These are phyloP conservation scores for Aspergillus olivimuriae DNA, from an alignment of 495 filamentous ascomycete genomes.

Conservation along the genomic window DNA sequence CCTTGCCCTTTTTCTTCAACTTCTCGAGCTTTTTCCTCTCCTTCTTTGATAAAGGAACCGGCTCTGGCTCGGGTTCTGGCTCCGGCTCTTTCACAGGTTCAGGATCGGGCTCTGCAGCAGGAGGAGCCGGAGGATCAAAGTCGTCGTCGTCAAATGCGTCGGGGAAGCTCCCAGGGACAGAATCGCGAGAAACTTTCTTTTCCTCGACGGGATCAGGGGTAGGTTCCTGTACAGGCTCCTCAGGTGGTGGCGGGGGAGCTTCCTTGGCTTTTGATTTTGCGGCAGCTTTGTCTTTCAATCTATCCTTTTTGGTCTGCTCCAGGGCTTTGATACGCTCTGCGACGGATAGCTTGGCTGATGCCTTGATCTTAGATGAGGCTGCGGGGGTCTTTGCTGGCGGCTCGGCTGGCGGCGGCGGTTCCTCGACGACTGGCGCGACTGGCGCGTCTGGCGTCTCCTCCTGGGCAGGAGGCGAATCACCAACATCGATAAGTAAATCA, in stretches of 20 bases:
- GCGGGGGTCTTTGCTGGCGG: conserved; percentile 23
- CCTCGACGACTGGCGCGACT: conserved; percentile 25
- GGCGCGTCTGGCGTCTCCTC: conserved; percentile 24
- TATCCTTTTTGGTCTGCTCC: conserved; percentile 38
- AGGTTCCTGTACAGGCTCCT: conserved; percentile 16
- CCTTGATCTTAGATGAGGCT: conserved; percentile 36
- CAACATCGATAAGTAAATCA: conserved; percentile 28
- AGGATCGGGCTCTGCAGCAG: conserved; percentile 23
- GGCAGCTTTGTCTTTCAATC: conserved; percentile 27
- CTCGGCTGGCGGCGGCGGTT: conserved; percentile 29
- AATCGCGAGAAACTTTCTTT: conserved; percentile 24
- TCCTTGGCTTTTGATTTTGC: conserved; percentile 24
- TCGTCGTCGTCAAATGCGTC: conserved; percentile 20
- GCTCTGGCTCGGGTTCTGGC: conserved; percentile 18
- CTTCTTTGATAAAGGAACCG: too few species aligned
- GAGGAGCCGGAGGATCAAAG: conserved; percentile 14
- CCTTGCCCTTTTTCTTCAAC: conserved; percentile 6
- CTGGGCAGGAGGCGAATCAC: conserved; percentile 20
- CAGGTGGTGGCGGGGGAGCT: conserved; percentile 11
- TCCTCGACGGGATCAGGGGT: conserved; percentile 15
- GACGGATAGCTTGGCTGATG: conserved; percentile 36
- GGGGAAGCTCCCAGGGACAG: conserved; percentile 39
- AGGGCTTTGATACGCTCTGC: conserved; percentile 44
- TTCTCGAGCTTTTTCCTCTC: conserved; percentile 25
- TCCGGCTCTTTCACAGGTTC: conserved; percentile 22